A percentile compares a stretch with the other conserved stretches of the same genome.
These are phyloP conservation scores for Naganishia onofrii DNA, from an alignment of 768 basidiomycete species.

Conservation along the genomic window DNA sequence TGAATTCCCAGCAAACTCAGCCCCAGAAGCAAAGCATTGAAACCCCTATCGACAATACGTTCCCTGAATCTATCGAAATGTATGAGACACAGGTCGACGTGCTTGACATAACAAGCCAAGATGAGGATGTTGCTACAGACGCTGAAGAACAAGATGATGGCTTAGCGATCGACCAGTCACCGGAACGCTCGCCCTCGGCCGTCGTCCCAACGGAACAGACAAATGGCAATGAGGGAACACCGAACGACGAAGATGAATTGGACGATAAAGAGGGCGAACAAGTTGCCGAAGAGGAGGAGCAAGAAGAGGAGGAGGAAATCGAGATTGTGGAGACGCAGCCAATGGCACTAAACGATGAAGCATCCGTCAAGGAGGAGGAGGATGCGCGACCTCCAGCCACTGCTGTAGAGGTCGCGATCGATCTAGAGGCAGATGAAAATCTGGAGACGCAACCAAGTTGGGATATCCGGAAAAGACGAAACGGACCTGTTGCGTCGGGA, in stretches of 20 bases:
- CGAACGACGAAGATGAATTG: background rate
- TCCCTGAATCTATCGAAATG: slow-evolving; percentile 7
- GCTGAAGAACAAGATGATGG: background rate
- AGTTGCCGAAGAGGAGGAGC: background rate
- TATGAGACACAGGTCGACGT: background rate
- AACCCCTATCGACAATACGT: background rate
- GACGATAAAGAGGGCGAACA: background rate
- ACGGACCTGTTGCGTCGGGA: background rate
- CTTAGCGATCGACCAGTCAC: background rate
- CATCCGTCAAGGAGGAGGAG: background rate
- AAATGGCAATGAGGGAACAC: no score
- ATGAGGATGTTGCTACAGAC: background rate
- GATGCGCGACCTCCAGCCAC: no score
- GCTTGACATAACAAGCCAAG: background rate
- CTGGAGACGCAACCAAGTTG: slow-evolving; percentile 13
- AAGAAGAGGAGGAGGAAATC: background rate
- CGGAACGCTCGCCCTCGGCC: background rate
- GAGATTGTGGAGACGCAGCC: background rate
- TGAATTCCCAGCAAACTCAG: background rate
- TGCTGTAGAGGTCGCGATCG: background rate
- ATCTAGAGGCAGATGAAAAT: slow-evolving; percentile 1
- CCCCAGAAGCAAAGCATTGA: background rate
- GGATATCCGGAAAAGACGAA: slow-evolving; percentile 13
- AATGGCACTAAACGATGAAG: background rate
- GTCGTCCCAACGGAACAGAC: background rate